phyloP scores from a whole-genome alignment of 257 asterid genomes.

The Ilex aquifolium region DNA sequence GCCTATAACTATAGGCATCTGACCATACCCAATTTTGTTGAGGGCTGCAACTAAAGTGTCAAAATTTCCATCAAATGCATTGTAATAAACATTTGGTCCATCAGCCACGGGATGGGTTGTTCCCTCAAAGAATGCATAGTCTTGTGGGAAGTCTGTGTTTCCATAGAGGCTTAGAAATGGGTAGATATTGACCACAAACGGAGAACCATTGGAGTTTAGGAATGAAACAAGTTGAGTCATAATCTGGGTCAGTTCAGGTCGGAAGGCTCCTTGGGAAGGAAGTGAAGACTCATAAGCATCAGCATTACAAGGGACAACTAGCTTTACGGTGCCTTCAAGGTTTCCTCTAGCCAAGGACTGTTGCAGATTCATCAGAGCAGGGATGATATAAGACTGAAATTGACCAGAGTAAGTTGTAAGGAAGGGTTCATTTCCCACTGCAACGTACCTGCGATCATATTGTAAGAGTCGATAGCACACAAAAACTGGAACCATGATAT shows the following conservation, averaged over 20 bases:
- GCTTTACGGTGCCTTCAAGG: conserved; percentile 67
- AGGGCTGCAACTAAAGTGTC: conserved; percentile 89
- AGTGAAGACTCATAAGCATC: conserved; percentile 84
- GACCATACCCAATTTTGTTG: conserved; percentile 60
- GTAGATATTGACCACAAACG: conserved; percentile 80
- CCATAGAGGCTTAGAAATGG: conserved; percentile 86
- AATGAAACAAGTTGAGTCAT: conserved; percentile 76
- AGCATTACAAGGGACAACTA: conserved; percentile 96
- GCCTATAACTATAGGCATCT: conserved; percentile 79
- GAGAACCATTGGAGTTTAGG: conserved; percentile 77
- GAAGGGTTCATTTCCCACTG: conserved; percentile 94
- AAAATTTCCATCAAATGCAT: conserved; percentile 87
- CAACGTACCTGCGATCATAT: conserved; percentile 61
- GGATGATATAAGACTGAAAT: conserved; percentile 65
- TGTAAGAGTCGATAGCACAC: conserved; percentile 14
- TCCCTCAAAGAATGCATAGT: conserved; percentile 89
- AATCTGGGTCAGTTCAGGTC: conserved; percentile 65
- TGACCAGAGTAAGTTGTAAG: conserved; percentile 72
- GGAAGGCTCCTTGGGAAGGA: conserved; percentile 89
- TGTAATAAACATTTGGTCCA: conserved; percentile 69
- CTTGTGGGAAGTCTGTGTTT: conserved; percentile 86
- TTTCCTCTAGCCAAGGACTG: conserved; percentile 63
- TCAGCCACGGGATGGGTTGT: conserved; percentile 72
- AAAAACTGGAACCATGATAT: no score
- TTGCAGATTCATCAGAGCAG: conserved; percentile 66